These are phyloP conservation scores for Diacronema lutheri DNA, from an alignment of 78 protist genomes.

Conservation along the genomic window DNA sequence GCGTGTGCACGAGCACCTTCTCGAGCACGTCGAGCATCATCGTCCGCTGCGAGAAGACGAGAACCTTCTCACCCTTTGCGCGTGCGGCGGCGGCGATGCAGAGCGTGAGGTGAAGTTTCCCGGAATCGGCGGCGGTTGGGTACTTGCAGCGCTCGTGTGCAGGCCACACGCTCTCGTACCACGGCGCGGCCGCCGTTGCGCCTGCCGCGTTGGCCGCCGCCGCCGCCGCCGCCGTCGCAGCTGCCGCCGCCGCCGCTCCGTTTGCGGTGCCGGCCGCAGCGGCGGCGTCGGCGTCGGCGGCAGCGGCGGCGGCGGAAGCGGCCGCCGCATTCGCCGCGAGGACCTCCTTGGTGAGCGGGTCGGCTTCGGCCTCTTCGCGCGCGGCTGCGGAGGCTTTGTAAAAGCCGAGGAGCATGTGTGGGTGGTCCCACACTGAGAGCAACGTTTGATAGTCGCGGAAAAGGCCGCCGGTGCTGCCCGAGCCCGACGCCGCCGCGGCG, in stretches of 20 bases:
- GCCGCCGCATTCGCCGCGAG: background rate
- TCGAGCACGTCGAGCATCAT: background rate
- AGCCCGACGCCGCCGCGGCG: too few relatives aligned
- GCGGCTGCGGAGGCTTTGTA: background rate
- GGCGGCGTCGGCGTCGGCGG: too few relatives aligned
- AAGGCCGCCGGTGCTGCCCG: background rate
- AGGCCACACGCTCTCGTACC: background rate
- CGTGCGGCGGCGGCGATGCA: too few relatives aligned
- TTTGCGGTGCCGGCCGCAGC: too few relatives aligned
- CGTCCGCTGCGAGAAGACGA: conserved; percentile 2
- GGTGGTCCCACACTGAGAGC: background rate
- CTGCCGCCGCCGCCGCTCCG: too few relatives aligned
- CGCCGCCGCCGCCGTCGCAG: too few relatives aligned
- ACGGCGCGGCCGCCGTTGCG: background rate
- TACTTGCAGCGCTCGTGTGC: background rate
- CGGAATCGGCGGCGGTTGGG: background rate
- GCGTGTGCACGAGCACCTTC: background rate
- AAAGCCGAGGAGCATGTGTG: background rate
- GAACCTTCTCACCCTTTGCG: background rate
- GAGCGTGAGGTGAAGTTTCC: too few relatives aligned
- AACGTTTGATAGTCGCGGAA: background rate
- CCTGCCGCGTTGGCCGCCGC: too few relatives aligned
- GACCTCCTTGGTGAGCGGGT: background rate
- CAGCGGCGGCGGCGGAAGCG: background rate
- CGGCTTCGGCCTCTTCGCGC: background rate